Base-by-base conservation (phyloP, 2,329 filamentous ascomycete genomes). In the Epichloe gansuensis region DNA sequence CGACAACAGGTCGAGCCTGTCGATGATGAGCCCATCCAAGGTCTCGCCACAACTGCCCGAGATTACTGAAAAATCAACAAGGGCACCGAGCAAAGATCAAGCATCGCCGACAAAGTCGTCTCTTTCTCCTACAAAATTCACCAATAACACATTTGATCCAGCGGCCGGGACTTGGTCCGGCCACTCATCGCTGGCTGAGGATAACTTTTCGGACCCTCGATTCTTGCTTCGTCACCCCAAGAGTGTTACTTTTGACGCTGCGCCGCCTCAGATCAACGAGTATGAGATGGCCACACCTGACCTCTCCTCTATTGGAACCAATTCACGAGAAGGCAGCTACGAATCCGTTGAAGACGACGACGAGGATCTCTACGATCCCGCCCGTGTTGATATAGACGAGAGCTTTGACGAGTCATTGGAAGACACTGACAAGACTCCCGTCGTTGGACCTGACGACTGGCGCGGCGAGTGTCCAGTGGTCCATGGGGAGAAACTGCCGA, bases 201-300 rank as follows among this genome's bases (percentile, higher is more conserved):
- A 73, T 44, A 71, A 82, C 50, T 72, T 85, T 15, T 80, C 82
- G 38, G 79, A 80, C 6, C 84, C 86, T 51, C 82, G 81, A 58
- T 78, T 76, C 12, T 75, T 90, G 43, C 86, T 89, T 65, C 86
- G 90, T 51, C 88, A 95, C 69, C 84, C 89, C 47, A 98, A 98
- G 75, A 96, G 91, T 62, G 93, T 98, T 54, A 98, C 91, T 0
- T 98, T 98, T 65, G 90, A 97, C 69, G 86, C 85, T 39, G 90
- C 88, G 2, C 91, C 91, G 23, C 93, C 93, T 25, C 88, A 95
- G 65, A 80, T 98, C 62, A 95, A 97, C 65, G 93, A 98, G 70
- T 98, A 97, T 67, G 93, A 97, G 70, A 91, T 96, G 86, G 87
- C 89, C 37, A 98, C 93, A 2, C 93, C 93, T 11, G 93, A 96